A percentile compares a stretch with the other conserved stretches of the same genome.
These are phyloP conservation scores for Candida sanyaensis DNA, from an alignment of 1,139 yeast species.

Conservation along the genomic window DNA sequence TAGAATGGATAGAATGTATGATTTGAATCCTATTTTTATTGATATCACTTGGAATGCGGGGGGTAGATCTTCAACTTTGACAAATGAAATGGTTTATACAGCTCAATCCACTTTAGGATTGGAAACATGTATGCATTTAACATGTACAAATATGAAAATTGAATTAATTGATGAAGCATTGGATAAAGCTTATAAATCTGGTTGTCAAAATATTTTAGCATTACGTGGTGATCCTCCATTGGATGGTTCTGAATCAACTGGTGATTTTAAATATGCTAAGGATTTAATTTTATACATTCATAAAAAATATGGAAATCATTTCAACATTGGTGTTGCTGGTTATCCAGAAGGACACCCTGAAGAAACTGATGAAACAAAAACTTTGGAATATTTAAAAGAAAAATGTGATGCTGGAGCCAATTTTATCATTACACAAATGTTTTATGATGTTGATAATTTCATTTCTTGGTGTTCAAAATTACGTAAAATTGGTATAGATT, in stretches of 20 bases:
- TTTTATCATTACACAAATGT: constrained; percentile 91
- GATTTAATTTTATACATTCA: constrained; percentile 83
- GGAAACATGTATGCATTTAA: constrained; percentile 97
- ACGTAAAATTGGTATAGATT: constrained; percentile 71
- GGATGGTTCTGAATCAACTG: constrained; percentile 66
- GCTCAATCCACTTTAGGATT: constrained; percentile 91
- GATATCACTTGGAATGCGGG: constrained; percentile 99
- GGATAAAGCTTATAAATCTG: constrained; percentile 81
- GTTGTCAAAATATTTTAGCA: constrained; percentile 91
- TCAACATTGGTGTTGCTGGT: constrained; percentile 90
- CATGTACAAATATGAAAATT: constrained; percentile 93
- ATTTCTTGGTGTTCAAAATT: constrained; percentile 77
- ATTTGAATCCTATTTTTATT: constrained; percentile 84
- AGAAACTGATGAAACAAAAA: constrained; percentile 58
- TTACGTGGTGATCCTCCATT: constrained; percentile 83
- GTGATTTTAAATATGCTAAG: constrained; percentile 74
- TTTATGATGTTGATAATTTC: constrained; percentile 85
- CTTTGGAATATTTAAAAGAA: constrained; percentile 72
- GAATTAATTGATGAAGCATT: constrained; percentile 83
- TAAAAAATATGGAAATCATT: constrained; percentile 70
- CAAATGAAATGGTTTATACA: constrained; percentile 90
- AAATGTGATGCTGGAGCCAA: constrained; percentile 93
- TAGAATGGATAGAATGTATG: constrained; percentile 97
- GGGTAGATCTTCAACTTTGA: constrained; percentile 75
- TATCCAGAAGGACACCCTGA: constrained; percentile 97